Evolutionary conservation across 495 filamentous ascomycete genomes (phyloP).

Genomic region (Hypoxylon perforatum): DNA sequence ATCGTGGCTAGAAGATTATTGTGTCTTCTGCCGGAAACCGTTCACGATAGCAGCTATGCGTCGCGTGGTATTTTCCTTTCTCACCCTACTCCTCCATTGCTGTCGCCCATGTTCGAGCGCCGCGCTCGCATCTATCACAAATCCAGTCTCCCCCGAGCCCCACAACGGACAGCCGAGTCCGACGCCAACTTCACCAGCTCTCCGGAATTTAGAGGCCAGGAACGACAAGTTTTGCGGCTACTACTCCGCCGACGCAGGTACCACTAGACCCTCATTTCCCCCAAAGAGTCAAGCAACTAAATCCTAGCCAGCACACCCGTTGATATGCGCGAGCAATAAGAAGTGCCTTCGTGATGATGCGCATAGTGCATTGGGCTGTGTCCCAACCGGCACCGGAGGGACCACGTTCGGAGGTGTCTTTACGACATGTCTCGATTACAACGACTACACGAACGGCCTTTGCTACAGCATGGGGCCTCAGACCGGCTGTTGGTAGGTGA

Average conservation of each 20-base stretch:
- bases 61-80: neutral
- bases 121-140: slow-evolving; percentile 22
- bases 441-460: neutral
- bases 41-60: neutral
- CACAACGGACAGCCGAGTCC: neutral
- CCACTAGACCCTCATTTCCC: no score
- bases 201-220: neutral
- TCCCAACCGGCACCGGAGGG: neutral
- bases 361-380: neutral
- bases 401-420: slow-evolving; percentile 7
- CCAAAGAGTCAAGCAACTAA: no score
- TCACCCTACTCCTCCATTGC: neutral
- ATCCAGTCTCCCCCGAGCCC: slow-evolving; percentile 51
- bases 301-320: neutral
- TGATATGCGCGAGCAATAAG: neutral
- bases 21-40: no score
- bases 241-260: slow-evolving; percentile 11
- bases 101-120: neutral
- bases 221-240: slow-evolving; percentile 3
- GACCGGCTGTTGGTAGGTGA: slow-evolving; percentile 14
- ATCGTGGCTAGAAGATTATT: no score
- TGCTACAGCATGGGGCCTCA: neutral
- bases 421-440: slow-evolving; percentile 36
- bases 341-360: neutral
- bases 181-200: neutral